Evolutionary conservation across 2,329 filamentous ascomycete genomes (phyloP), one percentile per base, ranked within the genome.

Genomic region (Aspergillus aculeatus): DNA sequence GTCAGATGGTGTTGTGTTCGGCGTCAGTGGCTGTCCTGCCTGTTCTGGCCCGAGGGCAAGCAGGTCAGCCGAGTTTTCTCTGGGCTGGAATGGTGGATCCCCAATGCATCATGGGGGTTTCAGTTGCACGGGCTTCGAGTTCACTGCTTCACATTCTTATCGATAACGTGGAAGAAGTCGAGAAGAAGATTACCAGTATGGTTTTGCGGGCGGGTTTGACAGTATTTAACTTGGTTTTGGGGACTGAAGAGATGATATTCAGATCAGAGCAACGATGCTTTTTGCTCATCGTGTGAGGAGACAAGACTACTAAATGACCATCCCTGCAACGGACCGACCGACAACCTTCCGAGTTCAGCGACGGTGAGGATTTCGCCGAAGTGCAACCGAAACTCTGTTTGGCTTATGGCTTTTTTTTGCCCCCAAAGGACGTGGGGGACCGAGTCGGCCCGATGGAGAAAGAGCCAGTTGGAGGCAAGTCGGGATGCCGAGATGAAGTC

Each of bases 281-380:
- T 19, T 44, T 29, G 38, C 38, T 44, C 23, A 50, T 31, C 23
- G 7, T 29, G 21, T 12, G 23, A 31, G n/a, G 52, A 47, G 53
- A 47, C 16, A n/a, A 23, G 44, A 26, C 41, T 7, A 35, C 26
- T 29, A 26, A 48, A 31, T 21, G 44, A 29, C 41, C 53, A 44
- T 48, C 44, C 29, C 53, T 47, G 44, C 41, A 47, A 24, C 53
- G 29, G 26, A 44, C 38, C 38, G n/a, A 44, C 38, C 14, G 16
- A 19, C 38, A 44, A 44, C 38, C 41, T 55, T 55, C 53, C 53
- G 26, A 29, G 24, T 48, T 55, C 19, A 31, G 53, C 53, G 14
- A 21, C 53, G 53, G 53, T 55, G 53, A 55, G 29, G n/a, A 32
- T 48, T 55, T 54, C 53, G n/a, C 53, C 53, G 53, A 55, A 21